Evolutionary conservation across 2,329 filamentous ascomycete species (phyloP), one percentile per base, ranked within the genome.

Genomic region (Nannizzia gypsea): DNA sequence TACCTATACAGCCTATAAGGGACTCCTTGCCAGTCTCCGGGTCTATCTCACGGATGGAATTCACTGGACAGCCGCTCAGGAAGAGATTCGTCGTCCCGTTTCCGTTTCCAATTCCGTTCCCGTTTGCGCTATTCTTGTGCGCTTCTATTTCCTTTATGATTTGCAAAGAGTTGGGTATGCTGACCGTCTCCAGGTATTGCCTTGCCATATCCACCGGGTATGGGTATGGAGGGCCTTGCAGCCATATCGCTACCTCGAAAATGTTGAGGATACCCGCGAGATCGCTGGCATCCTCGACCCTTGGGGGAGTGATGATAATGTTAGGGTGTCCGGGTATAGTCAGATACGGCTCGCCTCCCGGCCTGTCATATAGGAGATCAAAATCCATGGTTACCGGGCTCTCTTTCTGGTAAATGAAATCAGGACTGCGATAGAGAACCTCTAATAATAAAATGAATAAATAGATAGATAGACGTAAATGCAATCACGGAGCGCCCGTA

Each of bases 331-430:
- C 13, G 28, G 57, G 52, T 20, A 62, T 13, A 22, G 31, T 15
- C 34, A 62, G 56, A 50, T 60, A 62, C 24, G 58, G 58, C 31
- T 62, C 61, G 22, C 60, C 50, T 13, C 46, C 58, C 40, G n/a
- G 38, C 6, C 55, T 22, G 44, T 62, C 58, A 28, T 55, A 60
- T 44, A 50, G 56, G 9, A 60, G 17, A 57, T 34, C 22, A 9
- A 60, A 34, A 42, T 34, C 22, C 55, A 57, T 57, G 11, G 8
- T 6, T 50, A 6, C 20, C 6, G 22, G 20, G 9, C 9, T n/a
- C 31, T 8, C 31, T 36, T 36, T 8, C 31, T 36, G 9, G 9
- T 36, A 11, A 36, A 36, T 3, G 9, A 36, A 13, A 36, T 36
- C 9, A 2, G 31, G 4, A 36, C 3, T 13, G 3, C 9, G 3